Conservation (phyloP, 1,284 basidiomycete genomes). For the Schizopora paradoxa region DNA sequence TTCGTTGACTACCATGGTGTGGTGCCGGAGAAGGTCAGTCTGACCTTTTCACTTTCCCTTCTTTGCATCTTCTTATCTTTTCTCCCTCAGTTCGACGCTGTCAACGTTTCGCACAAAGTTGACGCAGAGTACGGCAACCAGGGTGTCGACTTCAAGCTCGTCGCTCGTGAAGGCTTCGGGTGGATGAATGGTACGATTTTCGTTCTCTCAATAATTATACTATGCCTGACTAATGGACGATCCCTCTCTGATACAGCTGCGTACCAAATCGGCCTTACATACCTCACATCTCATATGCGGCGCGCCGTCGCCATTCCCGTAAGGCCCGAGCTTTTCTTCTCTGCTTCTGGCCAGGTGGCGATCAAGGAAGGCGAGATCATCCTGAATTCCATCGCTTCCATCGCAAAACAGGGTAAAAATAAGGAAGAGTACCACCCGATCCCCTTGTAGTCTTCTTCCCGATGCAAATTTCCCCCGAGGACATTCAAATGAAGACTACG, state of each 20-base stretch:
- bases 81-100: constrained; percentile 78
- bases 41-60: background rate
- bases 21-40: constrained; percentile 86
- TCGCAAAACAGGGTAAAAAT: too few relatives aligned
- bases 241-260: constrained; percentile 52
- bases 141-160: constrained; percentile 94
- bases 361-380: too few relatives aligned
- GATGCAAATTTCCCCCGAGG: too few relatives aligned
- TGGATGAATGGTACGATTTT: constrained; percentile 81
- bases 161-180: constrained; percentile 95
- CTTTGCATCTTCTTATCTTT: background rate
- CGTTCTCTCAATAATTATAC: background rate
- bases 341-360: too few relatives aligned
- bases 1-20: constrained; percentile 96
- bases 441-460: too few relatives aligned
- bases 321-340: constrained; percentile 88
- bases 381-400: too few relatives aligned
- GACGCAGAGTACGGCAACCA: constrained; percentile 99
- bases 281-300: constrained; percentile 90
- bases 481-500: too few relatives aligned
- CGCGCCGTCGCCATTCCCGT: constrained; percentile 92
- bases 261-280: constrained; percentile 90
- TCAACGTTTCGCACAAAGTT: constrained; percentile 90
- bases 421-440: too few relatives aligned
- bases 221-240: background rate